Percentiles rank a stretch among this genome's conserved stretches.
Conservation (phyloP, 306 rosid genomes). For the Prunus kanzakura region DNA sequence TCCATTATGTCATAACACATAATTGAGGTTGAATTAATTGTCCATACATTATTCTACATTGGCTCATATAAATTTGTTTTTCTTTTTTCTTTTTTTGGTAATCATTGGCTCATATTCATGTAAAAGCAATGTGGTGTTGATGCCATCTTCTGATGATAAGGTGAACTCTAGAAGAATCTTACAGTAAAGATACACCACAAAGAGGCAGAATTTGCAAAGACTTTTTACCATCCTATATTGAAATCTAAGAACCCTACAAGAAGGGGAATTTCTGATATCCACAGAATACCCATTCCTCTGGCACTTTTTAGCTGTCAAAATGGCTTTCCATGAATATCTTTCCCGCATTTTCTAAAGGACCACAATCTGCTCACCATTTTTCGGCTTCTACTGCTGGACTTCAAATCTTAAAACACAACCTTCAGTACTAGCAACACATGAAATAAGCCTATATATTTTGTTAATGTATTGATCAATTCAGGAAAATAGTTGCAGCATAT, state of each 20-base stretch:
- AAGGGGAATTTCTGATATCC: conserved; percentile 12
- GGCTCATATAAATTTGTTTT: no score
- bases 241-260: not conserved
- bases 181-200: not conserved
- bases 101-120: not conserved
- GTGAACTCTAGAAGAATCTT: not conserved
- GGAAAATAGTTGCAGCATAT: not conserved
- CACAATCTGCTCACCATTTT: conserved; percentile 1
- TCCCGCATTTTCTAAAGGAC: conserved; percentile 12
- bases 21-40: no score
- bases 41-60: no score
- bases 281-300: conserved; percentile 3
- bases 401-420: not conserved
- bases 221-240: not conserved
- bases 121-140: conserved; percentile 1
- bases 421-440: not conserved
- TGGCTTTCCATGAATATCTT: not conserved
- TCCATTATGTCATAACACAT: no score
- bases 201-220: not conserved
- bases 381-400: not conserved
- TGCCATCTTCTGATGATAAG: not conserved
- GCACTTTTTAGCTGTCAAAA: conserved; percentile 19
- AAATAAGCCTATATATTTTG: not conserved
- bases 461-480: not conserved
- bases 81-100: no score